Base-by-base conservation (phyloP, 1,284 basidiomycete species). In the Trichosporon sp. region DNA sequence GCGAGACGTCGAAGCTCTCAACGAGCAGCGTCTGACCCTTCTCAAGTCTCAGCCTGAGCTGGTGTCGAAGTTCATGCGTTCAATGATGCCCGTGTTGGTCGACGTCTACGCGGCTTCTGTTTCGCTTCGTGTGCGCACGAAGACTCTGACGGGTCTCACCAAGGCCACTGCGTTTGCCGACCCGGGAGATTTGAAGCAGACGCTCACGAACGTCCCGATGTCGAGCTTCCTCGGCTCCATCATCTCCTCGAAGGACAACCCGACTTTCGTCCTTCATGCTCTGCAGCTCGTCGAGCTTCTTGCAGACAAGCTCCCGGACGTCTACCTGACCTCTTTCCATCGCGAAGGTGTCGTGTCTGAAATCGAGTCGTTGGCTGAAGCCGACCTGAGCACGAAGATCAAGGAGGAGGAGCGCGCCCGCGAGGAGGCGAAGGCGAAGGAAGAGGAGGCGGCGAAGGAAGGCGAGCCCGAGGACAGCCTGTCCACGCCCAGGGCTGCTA, bases 31-130 rank as follows among this genome's bases (percentile, higher is more conserved):
- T n/a, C 73, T 85, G 19, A 78, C 84, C 65, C 82, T 95, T 48
- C 84, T 97, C 65, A 89, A 90, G 66, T 90, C 89, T 0, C 91
- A 92, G 72, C 87, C 91, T 10, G 87, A 86, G 4, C 88, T 93
- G n/a, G 90, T 96, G 68, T 89, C 88, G 35, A 88, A 90, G 35
- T 97, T 94, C 83, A 91, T 93, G 89, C 89, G 89, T 54, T 86
- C 95, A 19, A 90, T 94, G 77, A 90, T 96, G 0, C 96, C 96
- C 0, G 94, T 96, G 65, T 87, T 98, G 67, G 91, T 97, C 70
- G 95, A 98, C 78, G 95, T 98, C 7, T 98, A 96, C 83, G 91
- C 94, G 21, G 95, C 96, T 10, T 96, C 93, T 78, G 94, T 98
- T 40, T 90, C 91, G 68, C 89, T 90, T 0, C 90, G 92, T 5